Base-by-base conservation (phyloP, 768 basidiomycete species). In the Termitomyces eurrhizus region DNA sequence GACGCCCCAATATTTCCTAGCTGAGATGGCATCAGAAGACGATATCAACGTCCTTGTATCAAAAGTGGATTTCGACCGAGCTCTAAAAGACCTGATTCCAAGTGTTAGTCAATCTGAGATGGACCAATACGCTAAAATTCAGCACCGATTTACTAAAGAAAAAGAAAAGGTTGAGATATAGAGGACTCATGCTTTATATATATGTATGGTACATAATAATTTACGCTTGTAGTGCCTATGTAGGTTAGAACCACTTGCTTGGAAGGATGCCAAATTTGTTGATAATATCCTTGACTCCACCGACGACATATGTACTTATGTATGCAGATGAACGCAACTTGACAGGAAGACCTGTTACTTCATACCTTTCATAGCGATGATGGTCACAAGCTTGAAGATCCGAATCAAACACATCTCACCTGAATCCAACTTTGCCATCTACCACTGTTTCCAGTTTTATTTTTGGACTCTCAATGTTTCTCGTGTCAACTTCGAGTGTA, bases 1-100 rank as follows among this genome's bases (percentile, higher is more conserved):
- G 35, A 95, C 93, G 2, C 81, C 94, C 0, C 94, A 96, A 68
- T 96, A 94, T 67, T 98, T 92, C 66, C 83, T 98, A 8, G 82
- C 89, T 12, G 93, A 95, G 69, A 78, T 97, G 64, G 93, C 93
- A 0, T 76, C 77, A 7, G 72, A 81, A 0, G 78, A 77, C 26
- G 94, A 96, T 59, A 81, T 88, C 13, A 80, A 83, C 13, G 88
- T 98, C 14, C 75, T 87, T n/a, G 93, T 98, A 0, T 80, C 80
- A 0, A 76, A 77, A 62, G 77, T 75, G 29, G 96, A 98, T 73
- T 98, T 98, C 72, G 77, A 83, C 35, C 71, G 71, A 13, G 95
- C 96, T 2, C 75, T 98, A 26, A 64, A 72, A 3, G 85, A 85
- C 59, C 78, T 95, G 2, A 78, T 88, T 12, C 92, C 93, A 4